A percentile compares a stretch with the other conserved stretches of the same genome.
Evolutionary conservation across 1,284 basidiomycete genomes (phyloP).

Genomic region (Volvariella volvacea): DNA sequence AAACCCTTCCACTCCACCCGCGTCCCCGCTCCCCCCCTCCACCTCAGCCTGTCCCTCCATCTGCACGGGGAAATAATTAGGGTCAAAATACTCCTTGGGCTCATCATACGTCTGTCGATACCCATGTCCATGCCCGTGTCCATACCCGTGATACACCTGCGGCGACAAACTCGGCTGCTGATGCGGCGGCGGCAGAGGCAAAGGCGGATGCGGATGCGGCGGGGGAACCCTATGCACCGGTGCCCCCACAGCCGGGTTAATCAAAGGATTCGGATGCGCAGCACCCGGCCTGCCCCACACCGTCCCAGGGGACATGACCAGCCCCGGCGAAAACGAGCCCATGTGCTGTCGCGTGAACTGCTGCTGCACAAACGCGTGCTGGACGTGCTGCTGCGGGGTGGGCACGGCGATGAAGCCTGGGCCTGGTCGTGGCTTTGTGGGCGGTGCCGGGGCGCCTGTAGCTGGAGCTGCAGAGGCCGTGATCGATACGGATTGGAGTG

Average conservation of each 20-base stretch:
- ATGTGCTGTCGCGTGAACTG: slow-evolving; percentile 6
- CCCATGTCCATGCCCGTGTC: slow-evolving; percentile 10
- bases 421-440: not conserved
- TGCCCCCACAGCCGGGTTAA: slow-evolving; percentile 65
- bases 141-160: slow-evolving; percentile 6
- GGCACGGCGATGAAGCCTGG: not conserved
- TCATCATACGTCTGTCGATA: slow-evolving; percentile 15
- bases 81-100: slow-evolving; percentile 34
- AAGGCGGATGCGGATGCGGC: slow-evolving; percentile 8
- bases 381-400: slow-evolving; percentile 5
- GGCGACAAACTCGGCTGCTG: not conserved
- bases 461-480: not conserved
- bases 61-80: slow-evolving; percentile 22
- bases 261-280: slow-evolving; percentile 43
- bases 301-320: slow-evolving; percentile 65
- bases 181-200: not conserved
- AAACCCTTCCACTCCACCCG: too few relatives aligned
- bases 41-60: slow-evolving; percentile 6
- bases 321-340: slow-evolving; percentile 51
- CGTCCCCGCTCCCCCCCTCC: not conserved
- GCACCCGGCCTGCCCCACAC: slow-evolving; percentile 56
- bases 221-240: slow-evolving; percentile 39
- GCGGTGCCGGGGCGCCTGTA: slow-evolving; percentile 1
- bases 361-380: slow-evolving; percentile 2
- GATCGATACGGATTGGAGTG: slow-evolving; percentile 1